A percentile compares a stretch with the other conserved stretches of the same genome.
phyloP scores from a whole-genome alignment of 116 monocot species.

The Dioscorea cayenensis region DNA sequence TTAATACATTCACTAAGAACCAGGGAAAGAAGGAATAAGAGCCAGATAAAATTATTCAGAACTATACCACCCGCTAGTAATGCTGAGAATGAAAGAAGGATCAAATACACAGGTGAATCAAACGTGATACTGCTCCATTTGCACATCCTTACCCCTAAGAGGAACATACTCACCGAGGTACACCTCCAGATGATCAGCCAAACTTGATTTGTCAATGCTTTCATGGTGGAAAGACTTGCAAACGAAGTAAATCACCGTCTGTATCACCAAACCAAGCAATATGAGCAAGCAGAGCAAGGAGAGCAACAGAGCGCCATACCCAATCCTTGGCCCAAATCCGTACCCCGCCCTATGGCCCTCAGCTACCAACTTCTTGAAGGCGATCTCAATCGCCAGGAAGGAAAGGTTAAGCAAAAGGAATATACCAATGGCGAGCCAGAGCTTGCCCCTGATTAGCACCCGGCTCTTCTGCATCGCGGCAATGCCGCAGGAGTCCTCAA shows the following conservation, averaged over 20 bases:
- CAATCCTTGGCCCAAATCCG: constrained; percentile 14
- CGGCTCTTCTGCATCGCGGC: constrained; percentile 70
- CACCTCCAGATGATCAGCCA: constrained; percentile 85
- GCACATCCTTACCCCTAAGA: constrained; percentile 66
- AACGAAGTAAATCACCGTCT: constrained; percentile 90
- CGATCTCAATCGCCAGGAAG: constrained; percentile 51
- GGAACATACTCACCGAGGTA: constrained; percentile 84
- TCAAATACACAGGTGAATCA: constrained; percentile 3
- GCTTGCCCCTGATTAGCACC: constrained; percentile 63
- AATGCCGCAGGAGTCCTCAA: constrained; percentile 65
- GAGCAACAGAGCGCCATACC: constrained; percentile 22
- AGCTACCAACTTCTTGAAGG: constrained; percentile 46
- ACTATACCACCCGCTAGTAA: too few relatives aligned
- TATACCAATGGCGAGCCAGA: constrained; percentile 26
- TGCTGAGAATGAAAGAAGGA: too few relatives aligned
- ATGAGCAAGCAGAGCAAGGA: constrained; percentile 30
- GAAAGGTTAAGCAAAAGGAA: constrained; percentile 46
- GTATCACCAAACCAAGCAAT: constrained; percentile 56
- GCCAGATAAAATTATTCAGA: too few relatives aligned
- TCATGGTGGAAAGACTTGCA: constrained; percentile 95
- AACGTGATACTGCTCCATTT: constrained; percentile 60
- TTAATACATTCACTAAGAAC: too few relatives aligned
- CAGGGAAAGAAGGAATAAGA: too few relatives aligned
- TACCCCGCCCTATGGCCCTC: constrained; percentile 4
- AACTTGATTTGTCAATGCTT: constrained; percentile 77